These are phyloP conservation scores for Aspergillus flavus DNA, from an alignment of 2,329 filamentous ascomycete genomes.

Conservation along the genomic window DNA sequence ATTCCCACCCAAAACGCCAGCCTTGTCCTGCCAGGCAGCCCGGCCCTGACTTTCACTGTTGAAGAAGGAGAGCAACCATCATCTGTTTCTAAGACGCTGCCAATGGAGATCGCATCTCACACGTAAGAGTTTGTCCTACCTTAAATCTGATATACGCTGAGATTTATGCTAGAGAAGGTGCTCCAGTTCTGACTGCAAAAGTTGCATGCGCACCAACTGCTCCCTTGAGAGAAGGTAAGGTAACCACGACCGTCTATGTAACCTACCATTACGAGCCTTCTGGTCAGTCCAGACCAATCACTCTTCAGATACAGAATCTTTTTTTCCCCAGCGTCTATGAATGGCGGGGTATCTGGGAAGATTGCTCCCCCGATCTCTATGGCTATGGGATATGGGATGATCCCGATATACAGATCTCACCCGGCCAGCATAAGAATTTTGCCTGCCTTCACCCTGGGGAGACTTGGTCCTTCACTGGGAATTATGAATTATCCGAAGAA, in stretches of 20 bases:
- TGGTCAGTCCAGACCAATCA: background rate
- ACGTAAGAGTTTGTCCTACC: background rate
- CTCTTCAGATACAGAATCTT: background rate
- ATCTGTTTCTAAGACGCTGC: background rate
- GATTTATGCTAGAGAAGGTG: background rate
- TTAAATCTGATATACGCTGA: background rate
- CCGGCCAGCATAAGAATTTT: background rate
- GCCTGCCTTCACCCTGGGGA: background rate
- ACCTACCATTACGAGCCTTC: background rate
- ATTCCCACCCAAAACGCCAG: background rate
- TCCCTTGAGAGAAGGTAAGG: background rate
- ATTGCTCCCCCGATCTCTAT: background rate
- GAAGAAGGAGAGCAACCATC: background rate
- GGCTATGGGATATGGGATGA: background rate
- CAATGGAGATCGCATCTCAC: background rate
- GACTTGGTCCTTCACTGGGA: background rate
- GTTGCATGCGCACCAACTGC: background rate
- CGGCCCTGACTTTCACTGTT: background rate
- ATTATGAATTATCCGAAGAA: background rate
- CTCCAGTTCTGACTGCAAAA: background rate
- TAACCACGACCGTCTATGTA: background rate
- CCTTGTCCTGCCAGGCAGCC: background rate
- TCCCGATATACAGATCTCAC: background rate
- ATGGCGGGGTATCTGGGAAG: background rate
- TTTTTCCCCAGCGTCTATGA: background rate